A percentile compares a stretch with the other conserved stretches of the same genome.
phyloP scores from a whole-genome alignment of 371 early-diverging fungal genomes.

The Haplosporangium sp. region DNA sequence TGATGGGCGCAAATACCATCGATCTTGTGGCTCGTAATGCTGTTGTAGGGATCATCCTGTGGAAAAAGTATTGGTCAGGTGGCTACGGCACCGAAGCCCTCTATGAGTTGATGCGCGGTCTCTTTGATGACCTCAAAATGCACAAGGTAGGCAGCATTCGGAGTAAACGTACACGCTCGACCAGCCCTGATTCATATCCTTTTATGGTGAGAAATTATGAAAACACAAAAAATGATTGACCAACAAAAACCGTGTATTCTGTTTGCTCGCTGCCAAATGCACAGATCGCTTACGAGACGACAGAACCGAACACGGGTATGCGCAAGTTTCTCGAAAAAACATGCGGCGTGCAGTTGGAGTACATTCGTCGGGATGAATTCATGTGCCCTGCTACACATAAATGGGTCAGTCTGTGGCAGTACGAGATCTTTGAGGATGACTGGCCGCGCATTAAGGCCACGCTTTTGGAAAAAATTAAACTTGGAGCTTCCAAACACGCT shows the following conservation, averaged over 20 bases:
- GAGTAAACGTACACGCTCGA: no score
- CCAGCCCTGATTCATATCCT: no score
- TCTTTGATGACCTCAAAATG: constrained; percentile 52
- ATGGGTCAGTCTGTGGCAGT: constrained; percentile 32
- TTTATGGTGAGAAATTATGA: no score
- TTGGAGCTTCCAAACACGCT: constrained; percentile 31
- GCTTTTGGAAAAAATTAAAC: constrained; percentile 30
- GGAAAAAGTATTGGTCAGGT: constrained; percentile 51
- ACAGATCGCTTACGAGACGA: constrained; percentile 45
- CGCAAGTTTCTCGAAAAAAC: constrained; percentile 45
- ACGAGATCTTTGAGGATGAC: constrained; percentile 49
- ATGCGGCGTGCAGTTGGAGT: constrained; percentile 28
- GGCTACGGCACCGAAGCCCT: constrained; percentile 52
- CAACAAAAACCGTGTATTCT: no score
- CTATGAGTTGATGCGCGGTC: constrained; percentile 41
- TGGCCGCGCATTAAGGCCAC: constrained; percentile 45
- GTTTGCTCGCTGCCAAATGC: not conserved
- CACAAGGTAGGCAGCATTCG: constrained; percentile 35
- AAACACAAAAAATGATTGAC: not conserved
- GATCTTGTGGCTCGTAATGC: constrained; percentile 31
- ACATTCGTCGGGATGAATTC: constrained; percentile 35
- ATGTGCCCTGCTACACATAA: constrained; percentile 29
- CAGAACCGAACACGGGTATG: constrained; percentile 41
- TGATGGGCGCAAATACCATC: constrained; percentile 44
- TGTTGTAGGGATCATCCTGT: constrained; percentile 42